Evolutionary conservation across 345 rosid species (phyloP), one percentile per base, ranked within the genome.

Genomic region (Cochlearia excelsa): DNA sequence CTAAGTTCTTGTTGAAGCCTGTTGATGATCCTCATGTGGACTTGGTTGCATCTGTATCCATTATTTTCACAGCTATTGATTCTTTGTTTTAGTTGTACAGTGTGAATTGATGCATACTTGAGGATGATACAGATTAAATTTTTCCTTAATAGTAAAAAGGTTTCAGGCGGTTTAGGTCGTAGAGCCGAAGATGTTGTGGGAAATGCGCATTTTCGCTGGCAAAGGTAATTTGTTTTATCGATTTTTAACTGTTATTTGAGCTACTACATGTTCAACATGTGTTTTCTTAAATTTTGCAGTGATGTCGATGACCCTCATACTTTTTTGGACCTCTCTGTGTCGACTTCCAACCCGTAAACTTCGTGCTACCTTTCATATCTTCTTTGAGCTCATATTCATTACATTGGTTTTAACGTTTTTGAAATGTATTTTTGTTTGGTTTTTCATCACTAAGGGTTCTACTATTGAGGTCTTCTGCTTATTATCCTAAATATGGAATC

Each of bases 21-120:
- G 65, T 88, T 16, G 96, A 91, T 68, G 98, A 91, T 35, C 95
- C 98, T 61, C 87, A 86, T 29, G 96, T 91, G 6, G 95, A 91
- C 76, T 68, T 91, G 78, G 75, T 84, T 75, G 96, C 95, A 40
- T 84, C 95, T 35, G 98, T 91, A 90, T 81, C 81, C 86, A 11
- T 59, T 1, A 16, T 16, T 16, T 16, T 16, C 23, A 16, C 23
- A 16, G 23, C 23, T 16, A 16, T 16, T 16, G 23, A 16, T 16
- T 16, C 23, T 16, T 16, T 16, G 23, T 16, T 16, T 16, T 16
- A 16, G 23, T 16, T 16, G 23, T 16, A 16, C 23, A 16, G 23
- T 16, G 23, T 16, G 23, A 16, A 16, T 16, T 16, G 23, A 16
- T 57, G 6, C 10, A 1, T 57, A 5, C 6, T 5, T 50, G 4